Percentiles rank a stretch among this genome's conserved stretches.
These are phyloP conservation scores for Peziza echinospora DNA, from an alignment of 495 filamentous ascomycete species.

Conservation along the genomic window DNA sequence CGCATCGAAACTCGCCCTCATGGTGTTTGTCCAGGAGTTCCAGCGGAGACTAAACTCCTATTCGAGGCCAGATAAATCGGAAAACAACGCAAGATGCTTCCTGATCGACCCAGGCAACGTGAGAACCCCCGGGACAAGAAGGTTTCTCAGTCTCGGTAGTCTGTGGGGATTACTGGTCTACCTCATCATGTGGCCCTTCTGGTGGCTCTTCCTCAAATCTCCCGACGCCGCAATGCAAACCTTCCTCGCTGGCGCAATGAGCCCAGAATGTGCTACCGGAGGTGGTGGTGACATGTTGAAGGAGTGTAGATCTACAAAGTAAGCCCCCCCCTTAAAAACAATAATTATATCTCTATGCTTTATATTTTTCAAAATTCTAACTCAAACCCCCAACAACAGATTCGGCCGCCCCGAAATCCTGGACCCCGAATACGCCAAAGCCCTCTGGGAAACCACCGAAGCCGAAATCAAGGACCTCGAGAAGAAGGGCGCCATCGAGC, in stretches of 20 bases:
- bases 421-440: conserved; percentile 56
- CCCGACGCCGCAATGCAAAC: conserved; percentile 65
- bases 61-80: conserved; percentile 57
- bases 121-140: conserved; percentile 65
- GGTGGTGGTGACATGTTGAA: conserved; percentile 54
- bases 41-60: conserved; percentile 73
- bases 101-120: conserved; percentile 67
- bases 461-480: conserved; percentile 62
- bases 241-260: conserved; percentile 69
- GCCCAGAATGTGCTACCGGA: conserved; percentile 39
- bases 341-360: too few species aligned
- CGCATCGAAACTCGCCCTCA: conserved; percentile 71
- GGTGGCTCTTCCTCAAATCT: conserved; percentile 77
- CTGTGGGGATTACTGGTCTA: conserved; percentile 67
- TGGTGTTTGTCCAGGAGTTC: conserved; percentile 67
- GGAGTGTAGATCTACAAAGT: conserved; percentile 62
- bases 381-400: conserved; percentile 5
- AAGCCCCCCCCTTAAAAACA: too few species aligned
- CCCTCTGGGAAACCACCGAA: conserved; percentile 75
- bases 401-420: conserved; percentile 41
- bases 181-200: conserved; percentile 50
- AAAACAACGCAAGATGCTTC: conserved; percentile 57
- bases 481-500: conserved; percentile 47
- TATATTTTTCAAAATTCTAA: too few species aligned
- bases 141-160: conserved; percentile 67